These are phyloP conservation scores for Ciborinia camelliae DNA, from an alignment of 2,329 filamentous ascomycete genomes.

Conservation along the genomic window DNA sequence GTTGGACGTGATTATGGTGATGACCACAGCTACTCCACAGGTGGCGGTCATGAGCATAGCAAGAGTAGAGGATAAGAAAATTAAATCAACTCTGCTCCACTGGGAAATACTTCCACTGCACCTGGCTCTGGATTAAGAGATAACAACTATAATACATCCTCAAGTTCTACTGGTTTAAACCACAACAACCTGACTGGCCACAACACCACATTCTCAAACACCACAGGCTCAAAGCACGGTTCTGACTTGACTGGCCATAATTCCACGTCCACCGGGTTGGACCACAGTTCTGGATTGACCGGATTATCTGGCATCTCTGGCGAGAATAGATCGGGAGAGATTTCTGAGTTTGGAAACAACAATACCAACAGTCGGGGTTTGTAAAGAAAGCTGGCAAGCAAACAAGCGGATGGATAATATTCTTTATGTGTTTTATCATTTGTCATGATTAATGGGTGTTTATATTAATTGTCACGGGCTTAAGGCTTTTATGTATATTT, in stretches of 20 bases:
- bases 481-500: conserved; percentile 4
- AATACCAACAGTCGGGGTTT: conserved; percentile 2
- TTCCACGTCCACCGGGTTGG: neutral
- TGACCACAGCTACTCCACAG: neutral
- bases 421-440: neutral
- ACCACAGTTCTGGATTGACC: neutral
- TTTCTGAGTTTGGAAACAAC: conserved; percentile 23
- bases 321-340: conserved; percentile 12
- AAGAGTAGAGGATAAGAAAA: conserved; percentile 5
- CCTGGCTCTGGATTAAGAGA: conserved; percentile 9
- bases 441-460: neutral
- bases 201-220: neutral
- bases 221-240: neutral
- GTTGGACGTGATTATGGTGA: neutral
- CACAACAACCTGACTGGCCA: neutral
- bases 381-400: neutral
- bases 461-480: neutral
- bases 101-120: conserved; percentile 8
- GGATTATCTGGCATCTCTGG: conserved; percentile 15
- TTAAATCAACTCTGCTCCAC: neutral
- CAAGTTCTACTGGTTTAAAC: neutral
- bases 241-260: neutral
- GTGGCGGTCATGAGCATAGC: conserved; percentile 5
- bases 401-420: neutral
- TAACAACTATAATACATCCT: neutral